These are phyloP conservation scores for Trichophyton mentagrophytes DNA, from an alignment of 2,329 filamentous ascomycete genomes.

Conservation along the genomic window DNA sequence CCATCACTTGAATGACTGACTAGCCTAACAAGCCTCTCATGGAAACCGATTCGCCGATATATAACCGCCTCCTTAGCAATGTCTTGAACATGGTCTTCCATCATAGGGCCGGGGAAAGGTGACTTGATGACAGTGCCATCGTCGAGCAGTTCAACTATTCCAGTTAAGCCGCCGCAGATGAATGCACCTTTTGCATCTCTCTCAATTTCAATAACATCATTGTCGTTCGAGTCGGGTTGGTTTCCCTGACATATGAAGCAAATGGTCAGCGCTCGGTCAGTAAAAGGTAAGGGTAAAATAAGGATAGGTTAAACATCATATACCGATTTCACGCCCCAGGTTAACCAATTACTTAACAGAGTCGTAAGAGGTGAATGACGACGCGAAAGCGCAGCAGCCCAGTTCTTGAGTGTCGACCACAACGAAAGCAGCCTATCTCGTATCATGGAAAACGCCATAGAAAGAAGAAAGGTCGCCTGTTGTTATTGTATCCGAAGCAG, in stretches of 20 bases:
- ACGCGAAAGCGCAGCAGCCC: not conserved
- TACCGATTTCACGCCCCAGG: not conserved
- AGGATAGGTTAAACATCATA: not conserved
- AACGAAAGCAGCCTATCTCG: not conserved
- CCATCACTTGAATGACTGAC: constrained; percentile 5
- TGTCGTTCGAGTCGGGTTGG: not conserved
- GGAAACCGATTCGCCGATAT: constrained; percentile 1
- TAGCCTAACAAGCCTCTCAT: constrained; percentile 3
- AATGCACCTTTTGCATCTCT: constrained; percentile 6
- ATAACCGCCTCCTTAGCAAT: constrained; percentile 7
- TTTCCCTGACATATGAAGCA: not conserved
- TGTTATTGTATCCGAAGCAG: too few species aligned
- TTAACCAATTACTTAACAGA: not conserved
- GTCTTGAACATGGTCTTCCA: constrained; percentile 5
- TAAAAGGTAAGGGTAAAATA: too few species aligned
- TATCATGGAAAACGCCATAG: not conserved
- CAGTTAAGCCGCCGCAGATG: constrained; percentile 6
- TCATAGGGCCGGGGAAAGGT: not conserved
- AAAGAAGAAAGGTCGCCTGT: too few species aligned
- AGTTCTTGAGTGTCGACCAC: not conserved
- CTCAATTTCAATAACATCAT: not conserved
- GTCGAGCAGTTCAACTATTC: constrained; percentile 6
- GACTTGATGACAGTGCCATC: constrained; percentile 7
- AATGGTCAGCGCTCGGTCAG: not conserved
- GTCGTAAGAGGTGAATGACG: not conserved